phyloP scores from a whole-genome alignment of 2,329 filamentous ascomycete genomes.

The Xylaria sp. region DNA sequence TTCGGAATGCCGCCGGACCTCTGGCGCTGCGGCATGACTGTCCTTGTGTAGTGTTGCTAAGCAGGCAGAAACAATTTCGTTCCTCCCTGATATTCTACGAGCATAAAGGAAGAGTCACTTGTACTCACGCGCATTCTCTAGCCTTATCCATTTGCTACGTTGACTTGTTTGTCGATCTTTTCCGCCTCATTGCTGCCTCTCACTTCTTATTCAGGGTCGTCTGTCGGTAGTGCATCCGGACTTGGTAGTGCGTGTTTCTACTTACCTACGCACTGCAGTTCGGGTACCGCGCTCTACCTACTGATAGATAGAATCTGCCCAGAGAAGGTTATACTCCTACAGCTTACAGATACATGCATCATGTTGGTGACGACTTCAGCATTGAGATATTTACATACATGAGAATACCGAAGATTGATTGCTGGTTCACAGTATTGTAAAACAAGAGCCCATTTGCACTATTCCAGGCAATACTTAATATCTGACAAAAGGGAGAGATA shows the following conservation, averaged over 20 bases:
- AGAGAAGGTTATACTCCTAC: background rate
- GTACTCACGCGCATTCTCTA: background rate
- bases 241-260: no score
- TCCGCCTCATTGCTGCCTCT: background rate
- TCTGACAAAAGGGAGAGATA: background rate
- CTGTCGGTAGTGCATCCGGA: background rate
- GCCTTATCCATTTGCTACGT: background rate
- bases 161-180: background rate
- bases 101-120: background rate
- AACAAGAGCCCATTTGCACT: no score
- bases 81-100: background rate
- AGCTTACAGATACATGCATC: background rate
- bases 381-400: background rate
- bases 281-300: background rate
- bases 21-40: background rate
- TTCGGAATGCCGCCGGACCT: constrained; percentile 7
- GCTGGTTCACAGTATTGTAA: no score
- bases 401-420: no score
- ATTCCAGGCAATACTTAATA: background rate
- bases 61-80: background rate
- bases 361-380: background rate
- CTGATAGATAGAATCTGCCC: background rate
- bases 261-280: background rate
- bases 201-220: background rate
- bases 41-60: background rate